A percentile compares a stretch with the other conserved stretches of the same genome.
These are phyloP conservation scores for Tricholoma matsutake DNA, from an alignment of 768 basidiomycete species.

Conservation along the genomic window DNA sequence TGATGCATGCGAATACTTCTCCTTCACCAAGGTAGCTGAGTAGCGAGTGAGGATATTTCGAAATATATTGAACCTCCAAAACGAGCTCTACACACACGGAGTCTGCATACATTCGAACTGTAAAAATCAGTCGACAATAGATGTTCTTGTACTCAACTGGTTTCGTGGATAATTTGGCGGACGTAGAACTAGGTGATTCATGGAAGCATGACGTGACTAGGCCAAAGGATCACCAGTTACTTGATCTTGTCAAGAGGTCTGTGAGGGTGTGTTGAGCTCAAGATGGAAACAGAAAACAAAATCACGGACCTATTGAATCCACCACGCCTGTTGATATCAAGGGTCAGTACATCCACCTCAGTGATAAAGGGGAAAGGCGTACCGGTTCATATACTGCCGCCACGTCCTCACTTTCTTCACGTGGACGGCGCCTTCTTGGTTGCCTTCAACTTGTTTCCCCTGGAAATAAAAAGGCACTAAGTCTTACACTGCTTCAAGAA, in stretches of 20 bases:
- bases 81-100: neutral
- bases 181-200: neutral
- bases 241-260: constrained; percentile 97
- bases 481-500: neutral
- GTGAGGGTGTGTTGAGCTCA: constrained; percentile 3
- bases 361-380: constrained; percentile 15
- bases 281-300: neutral
- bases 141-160: neutral
- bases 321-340: constrained; percentile 53
- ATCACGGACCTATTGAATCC: constrained; percentile 72
- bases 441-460: constrained; percentile 80
- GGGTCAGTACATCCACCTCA: constrained; percentile 4
- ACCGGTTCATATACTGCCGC: constrained; percentile 99
- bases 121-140: constrained; percentile 5
- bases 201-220: neutral
- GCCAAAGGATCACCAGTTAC: constrained; percentile 30
- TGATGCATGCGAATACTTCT: no score
- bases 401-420: constrained; percentile 86
- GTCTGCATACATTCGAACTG: constrained; percentile 5
- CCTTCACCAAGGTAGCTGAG: no score
- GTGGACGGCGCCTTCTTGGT: constrained; percentile 66
- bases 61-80: neutral
- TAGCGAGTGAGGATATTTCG: neutral
- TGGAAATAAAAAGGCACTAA: constrained; percentile 23
- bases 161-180: neutral